Percentiles rank a stretch among this genome's conserved stretches.
phyloP scores from a whole-genome alignment of 225 moss, liverwort and hornwort species.

The Anthoceros angustus region DNA sequence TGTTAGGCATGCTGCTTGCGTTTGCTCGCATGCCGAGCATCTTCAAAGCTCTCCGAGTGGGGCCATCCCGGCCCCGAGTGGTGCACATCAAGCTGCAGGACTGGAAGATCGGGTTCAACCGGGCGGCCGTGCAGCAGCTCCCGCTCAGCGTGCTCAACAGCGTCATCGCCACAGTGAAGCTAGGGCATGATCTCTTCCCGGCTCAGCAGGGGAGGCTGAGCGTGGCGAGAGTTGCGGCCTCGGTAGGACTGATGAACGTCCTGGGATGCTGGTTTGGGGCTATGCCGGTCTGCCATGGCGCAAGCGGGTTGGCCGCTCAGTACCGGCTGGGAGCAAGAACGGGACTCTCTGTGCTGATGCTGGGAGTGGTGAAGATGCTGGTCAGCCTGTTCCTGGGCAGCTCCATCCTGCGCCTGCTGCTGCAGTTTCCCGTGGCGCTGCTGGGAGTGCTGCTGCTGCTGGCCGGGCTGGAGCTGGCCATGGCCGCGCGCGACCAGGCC shows the following conservation, averaged over 20 bases:
- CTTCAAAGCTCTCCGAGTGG: conserved; percentile 24
- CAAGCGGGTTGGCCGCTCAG: conserved; percentile 83
- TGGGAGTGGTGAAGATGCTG: conserved; percentile 43
- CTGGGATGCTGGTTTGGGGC: conserved; percentile 86
- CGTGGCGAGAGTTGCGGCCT: conserved; percentile 39
- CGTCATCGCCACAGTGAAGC: conserved; percentile 65
- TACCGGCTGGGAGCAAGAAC: conserved; percentile 63
- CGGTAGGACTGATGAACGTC: conserved; percentile 79
- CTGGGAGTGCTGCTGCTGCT: conserved; percentile 59
- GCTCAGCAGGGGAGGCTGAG: conserved; percentile 32
- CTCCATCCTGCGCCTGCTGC: conserved; percentile 41
- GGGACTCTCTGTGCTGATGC: conserved; percentile 56
- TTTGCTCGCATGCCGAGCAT: conserved; percentile 40
- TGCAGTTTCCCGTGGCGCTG: conserved; percentile 47
- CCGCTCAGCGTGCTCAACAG: conserved; percentile 66
- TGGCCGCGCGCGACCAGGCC: conserved; percentile 67
- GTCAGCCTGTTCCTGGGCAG: conserved; percentile 50
- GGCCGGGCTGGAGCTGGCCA: conserved; percentile 69
- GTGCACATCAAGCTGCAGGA: conserved; percentile 39
- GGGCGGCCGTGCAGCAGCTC: conserved; percentile 65
- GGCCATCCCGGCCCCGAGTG: conserved; percentile 37
- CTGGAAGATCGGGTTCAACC: conserved; percentile 59
- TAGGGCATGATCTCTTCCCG: conserved; percentile 73
- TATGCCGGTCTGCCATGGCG: conserved; percentile 83
- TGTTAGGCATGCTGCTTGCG: conserved; percentile 50